phyloP scores from a whole-genome alignment of 768 basidiomycete species.

The Rhodotorula taiwanensis region DNA sequence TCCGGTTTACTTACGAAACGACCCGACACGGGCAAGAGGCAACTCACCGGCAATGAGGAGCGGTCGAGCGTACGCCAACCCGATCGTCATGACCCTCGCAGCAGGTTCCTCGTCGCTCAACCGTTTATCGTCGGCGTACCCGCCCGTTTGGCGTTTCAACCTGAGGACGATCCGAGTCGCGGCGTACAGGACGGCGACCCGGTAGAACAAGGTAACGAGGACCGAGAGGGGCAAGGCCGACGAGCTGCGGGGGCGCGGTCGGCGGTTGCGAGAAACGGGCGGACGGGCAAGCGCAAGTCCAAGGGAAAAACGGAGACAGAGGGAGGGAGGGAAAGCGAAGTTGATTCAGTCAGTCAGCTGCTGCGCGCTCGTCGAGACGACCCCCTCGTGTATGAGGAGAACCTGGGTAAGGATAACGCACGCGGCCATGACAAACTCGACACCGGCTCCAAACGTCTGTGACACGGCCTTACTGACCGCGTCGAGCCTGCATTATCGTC shows the following conservation, averaged over 20 bases:
- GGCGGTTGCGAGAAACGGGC: not conserved
- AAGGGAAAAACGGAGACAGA: not conserved
- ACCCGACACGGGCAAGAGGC: no score
- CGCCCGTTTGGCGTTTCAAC: constrained; percentile 34
- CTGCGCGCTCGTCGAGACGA: no score
- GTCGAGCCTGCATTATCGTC: constrained; percentile 3
- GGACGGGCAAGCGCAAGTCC: no score
- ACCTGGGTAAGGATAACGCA: constrained; percentile 11
- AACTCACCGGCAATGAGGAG: constrained; percentile 35
- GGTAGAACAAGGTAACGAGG: constrained; percentile 37
- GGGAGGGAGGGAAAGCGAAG: no score
- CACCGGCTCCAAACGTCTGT: constrained; percentile 40
- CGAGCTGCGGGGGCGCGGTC: constrained; percentile 1
- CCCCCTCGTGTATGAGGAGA: no score
- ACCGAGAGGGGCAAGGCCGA: constrained; percentile 41
- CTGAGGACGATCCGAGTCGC: constrained; percentile 39
- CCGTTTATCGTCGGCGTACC: constrained; percentile 29
- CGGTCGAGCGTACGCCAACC: constrained; percentile 34
- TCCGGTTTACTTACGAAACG: no score
- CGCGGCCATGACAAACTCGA: constrained; percentile 40
- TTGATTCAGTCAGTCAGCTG: no score
- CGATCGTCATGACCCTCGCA: constrained; percentile 37
- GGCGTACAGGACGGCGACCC: constrained; percentile 37
- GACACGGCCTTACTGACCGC: constrained; percentile 31
- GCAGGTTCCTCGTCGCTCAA: constrained; percentile 36